Base-by-base conservation (phyloP, 2,329 filamentous ascomycete species). In the Tolypocladium cylindrosporum region DNA sequence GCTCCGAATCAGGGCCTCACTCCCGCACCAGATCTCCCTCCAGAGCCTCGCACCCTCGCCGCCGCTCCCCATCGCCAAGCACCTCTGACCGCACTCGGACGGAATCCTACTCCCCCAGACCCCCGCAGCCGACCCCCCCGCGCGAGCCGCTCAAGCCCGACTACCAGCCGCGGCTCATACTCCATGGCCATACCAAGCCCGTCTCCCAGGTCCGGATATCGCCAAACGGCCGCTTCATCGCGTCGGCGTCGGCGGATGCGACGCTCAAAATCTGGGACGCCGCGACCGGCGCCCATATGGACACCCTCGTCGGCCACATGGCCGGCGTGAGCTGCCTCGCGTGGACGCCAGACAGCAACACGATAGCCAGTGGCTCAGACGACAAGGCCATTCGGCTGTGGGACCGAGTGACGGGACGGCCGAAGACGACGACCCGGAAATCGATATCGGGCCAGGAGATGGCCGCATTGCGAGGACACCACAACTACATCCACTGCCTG, bases 321-420 rank as follows among this genome's bases (percentile, higher is more conserved):
- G 92, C 93, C 0, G 94, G 94, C 60, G 85, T 99, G 21, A 96
- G 90, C 39, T 93, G 91, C 43, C 81, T 99, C 54, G 87, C 92
- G n/a, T 99, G 94, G 94, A 88, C 88, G 60, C 92, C 93, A 0
- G 91, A 97, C 71, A 91, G 88, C 61, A 86, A 86, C 64, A 90
- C 89, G 3, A 81, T 99, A 53, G 94, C 93, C 4, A 93, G 90
- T 11, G 94, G 93, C 31, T 93, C 90, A 6, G 94, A 99, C 73
- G 94, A 99, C 79, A 99, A 99, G 75, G 86, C 89, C 1, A 97
- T 99, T 62, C 85, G 94, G 2, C 77, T 99, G 1, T 99, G 94
- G 94, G 90, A 97, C 67, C 76, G 84, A 9, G 79, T 85, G 21
- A 87, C 84, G 27, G 81, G 81, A 0, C 75, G 79, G 9, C 80